Base-by-base conservation (phyloP, 306 rosid species). In the Astragalus glycyphyllos region DNA sequence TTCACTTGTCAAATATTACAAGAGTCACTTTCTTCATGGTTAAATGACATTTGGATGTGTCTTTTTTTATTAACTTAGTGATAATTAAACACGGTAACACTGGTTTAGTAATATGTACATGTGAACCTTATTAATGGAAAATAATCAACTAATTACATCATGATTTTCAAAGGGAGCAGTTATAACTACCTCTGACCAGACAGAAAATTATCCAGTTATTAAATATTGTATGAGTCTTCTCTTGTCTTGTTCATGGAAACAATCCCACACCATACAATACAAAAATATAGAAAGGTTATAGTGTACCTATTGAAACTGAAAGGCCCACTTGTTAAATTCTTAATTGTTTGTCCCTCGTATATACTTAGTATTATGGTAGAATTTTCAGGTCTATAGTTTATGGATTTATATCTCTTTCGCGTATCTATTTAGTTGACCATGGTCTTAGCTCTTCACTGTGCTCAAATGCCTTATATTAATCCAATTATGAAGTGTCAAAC, bases 161-260 rank as follows among this genome's bases (percentile, higher is more conserved):
- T 81, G 75, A 75, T 83, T 89, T 89, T 95, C 97, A 79, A 87
- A 87, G 87, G 91, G 92, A 83, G 99, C 80, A 84, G 97, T 94
- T 92, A 70, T 80, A 81, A 72, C 78, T 80, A 76, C 58, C 72
- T 81, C 78, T 73, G 77, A 77, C 80, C 41, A 78, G 65, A 76
- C 68, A 69, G 1, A 77, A 75, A 77, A 68, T 70, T 46, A 67
- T 70, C 26, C 38, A 63, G 67, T 54, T 68, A 79, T 79, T 62
- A 50, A 78, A 79, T 58, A 75, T n/a, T n/a, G n/a, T n/a, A n/a
- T 62, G 67, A 67, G 78, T 6, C 65, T 74, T 60, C 55, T 64
- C 40, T 8, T 81, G 81, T 77, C 84, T 69, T 40, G 74, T 79
- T 77, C 86, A 86, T 71, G 82, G 84, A 79, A 84, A 84, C 85